phyloP scores from a whole-genome alignment of 2,329 filamentous ascomycete species.

The Sclerotiophoma versabilis region DNA sequence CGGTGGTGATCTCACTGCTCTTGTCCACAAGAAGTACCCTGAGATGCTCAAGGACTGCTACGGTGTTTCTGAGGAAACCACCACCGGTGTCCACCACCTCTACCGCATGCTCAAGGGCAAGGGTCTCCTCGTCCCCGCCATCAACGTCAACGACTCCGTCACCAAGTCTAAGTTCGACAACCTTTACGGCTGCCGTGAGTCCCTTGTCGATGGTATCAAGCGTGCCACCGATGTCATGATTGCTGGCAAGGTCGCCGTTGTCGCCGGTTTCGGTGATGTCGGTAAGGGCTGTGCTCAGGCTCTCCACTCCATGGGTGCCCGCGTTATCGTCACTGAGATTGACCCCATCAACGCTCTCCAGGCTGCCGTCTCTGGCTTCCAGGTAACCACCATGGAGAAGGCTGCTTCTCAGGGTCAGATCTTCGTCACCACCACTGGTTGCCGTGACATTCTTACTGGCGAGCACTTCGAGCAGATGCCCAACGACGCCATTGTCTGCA shows the following conservation, averaged over 20 bases:
- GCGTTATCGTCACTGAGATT: conserved; percentile 94
- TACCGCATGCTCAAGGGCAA: conserved; percentile 91
- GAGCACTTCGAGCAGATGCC: conserved; percentile 93
- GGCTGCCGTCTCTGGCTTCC: conserved; percentile 95
- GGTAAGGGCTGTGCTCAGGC: conserved; percentile 98
- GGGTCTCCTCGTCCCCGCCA: conserved; percentile 82
- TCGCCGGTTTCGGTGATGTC: conserved; percentile 98
- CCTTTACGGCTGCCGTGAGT: conserved; percentile 99
- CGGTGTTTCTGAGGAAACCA: conserved; percentile 99
- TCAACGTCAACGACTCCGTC: conserved; percentile 99
- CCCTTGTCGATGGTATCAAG: conserved; percentile 99
- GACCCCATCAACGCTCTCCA: conserved; percentile 99
- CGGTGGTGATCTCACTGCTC: conserved; percentile 93
- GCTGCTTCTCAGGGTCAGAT: conserved; percentile 89
- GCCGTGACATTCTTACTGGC: conserved; percentile 94
- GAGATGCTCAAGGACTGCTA: conserved; percentile 98
- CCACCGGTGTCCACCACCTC: conserved; percentile 98
- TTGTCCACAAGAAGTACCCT: conserved; percentile 98
- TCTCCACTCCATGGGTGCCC: conserved; percentile 95
- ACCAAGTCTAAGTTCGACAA: conserved; percentile 99
- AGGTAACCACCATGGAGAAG: conserved; percentile 98
- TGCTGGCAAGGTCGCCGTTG: conserved; percentile 97
- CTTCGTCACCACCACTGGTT: conserved; percentile 98
- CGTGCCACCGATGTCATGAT: conserved; percentile 99
- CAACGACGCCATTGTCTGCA: conserved; percentile 99